Evolutionary conservation across 306 rosid species (phyloP).

Genomic region (Arachis stenosperma): DNA sequence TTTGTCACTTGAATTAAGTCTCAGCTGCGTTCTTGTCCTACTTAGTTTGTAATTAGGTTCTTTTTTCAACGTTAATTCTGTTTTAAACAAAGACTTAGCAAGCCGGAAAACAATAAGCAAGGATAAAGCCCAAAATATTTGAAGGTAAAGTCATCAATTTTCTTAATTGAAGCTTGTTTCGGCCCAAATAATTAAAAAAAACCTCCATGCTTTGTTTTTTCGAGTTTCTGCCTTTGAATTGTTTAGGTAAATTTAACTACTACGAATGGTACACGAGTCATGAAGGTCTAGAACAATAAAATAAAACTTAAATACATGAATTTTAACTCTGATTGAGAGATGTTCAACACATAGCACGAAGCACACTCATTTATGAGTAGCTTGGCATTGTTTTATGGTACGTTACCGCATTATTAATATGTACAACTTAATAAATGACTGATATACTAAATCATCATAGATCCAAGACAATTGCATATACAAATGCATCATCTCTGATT

Average conservation of each 20-base stretch:
- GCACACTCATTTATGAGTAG: slow-evolving; percentile 8
- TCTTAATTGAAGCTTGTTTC: neutral
- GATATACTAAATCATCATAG: slow-evolving; percentile 2
- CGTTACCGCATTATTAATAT: neutral
- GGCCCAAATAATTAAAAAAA: no score
- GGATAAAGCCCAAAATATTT: neutral
- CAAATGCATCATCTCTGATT: slow-evolving; percentile 5
- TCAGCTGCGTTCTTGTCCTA: no score
- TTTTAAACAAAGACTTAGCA: no score
- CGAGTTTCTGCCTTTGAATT: neutral
- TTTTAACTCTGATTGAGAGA: neutral
- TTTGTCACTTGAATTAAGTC: no score
- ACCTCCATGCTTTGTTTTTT: neutral
- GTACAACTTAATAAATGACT: slow-evolving; percentile 17
- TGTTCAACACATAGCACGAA: neutral
- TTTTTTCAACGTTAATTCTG: neutral
- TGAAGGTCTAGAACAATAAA: neutral
- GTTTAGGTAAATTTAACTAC: neutral
- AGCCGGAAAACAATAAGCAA: no score
- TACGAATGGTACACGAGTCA: neutral
- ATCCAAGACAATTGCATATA: neutral
- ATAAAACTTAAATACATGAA: neutral
- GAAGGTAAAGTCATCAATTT: neutral
- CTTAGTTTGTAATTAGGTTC: no score
- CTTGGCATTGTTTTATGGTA: slow-evolving; percentile 4